phyloP scores from a whole-genome alignment of 2,329 filamentous ascomycete species.

The Pseudogymnoascus destructans region DNA sequence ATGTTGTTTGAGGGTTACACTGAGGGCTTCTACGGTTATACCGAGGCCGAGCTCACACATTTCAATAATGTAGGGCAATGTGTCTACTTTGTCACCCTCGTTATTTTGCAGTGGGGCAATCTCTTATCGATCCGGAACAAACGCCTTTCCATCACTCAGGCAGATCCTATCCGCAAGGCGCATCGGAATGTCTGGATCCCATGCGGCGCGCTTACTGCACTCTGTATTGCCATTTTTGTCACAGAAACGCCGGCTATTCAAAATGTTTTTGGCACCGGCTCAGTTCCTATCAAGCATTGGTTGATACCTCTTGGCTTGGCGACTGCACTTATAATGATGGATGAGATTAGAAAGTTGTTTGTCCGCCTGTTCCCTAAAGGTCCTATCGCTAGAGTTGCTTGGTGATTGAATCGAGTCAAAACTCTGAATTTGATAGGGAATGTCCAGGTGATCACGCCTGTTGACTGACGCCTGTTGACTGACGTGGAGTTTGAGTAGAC shows the following conservation, averaged over 20 bases:
- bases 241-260: slow-evolving; percentile 39
- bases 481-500: too few species aligned
- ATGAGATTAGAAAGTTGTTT: slow-evolving; percentile 38
- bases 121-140: slow-evolving; percentile 38
- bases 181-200: slow-evolving; percentile 39
- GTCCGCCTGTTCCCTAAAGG: slow-evolving; percentile 34
- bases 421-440: not conserved
- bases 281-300: slow-evolving; percentile 40
- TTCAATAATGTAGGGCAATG: slow-evolving; percentile 39
- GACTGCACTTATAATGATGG: slow-evolving; percentile 36
- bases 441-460: not conserved
- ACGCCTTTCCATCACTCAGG: slow-evolving; percentile 37
- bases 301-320: slow-evolving; percentile 38
- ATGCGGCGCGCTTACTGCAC: slow-evolving; percentile 33
- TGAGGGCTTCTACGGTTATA: slow-evolving; percentile 38
- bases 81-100: slow-evolving; percentile 41
- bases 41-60: slow-evolving; percentile 30
- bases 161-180: slow-evolving; percentile 34
- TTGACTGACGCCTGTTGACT: not conserved
- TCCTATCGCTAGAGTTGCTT: slow-evolving; percentile 34
- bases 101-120: slow-evolving; percentile 42
- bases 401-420: slow-evolving; percentile 26
- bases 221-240: slow-evolving; percentile 40
- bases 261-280: slow-evolving; percentile 34
- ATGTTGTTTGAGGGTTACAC: slow-evolving; percentile 37